phyloP scores from a whole-genome alignment of 78 protist genomes.

The Bigelowiella natans region DNA sequence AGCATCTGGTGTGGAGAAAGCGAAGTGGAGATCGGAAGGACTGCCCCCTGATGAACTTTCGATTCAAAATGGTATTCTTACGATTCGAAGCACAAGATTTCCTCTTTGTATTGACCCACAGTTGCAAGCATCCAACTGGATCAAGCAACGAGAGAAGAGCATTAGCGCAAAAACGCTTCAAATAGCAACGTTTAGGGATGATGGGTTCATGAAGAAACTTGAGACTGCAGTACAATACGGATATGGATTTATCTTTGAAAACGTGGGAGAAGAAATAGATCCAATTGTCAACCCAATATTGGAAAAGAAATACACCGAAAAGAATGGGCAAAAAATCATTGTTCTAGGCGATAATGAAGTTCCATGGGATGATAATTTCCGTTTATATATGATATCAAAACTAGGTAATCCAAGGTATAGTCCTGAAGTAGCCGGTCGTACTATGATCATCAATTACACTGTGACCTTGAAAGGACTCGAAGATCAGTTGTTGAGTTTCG shows the following conservation, averaged over 20 bases:
- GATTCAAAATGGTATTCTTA: conserved; percentile 39
- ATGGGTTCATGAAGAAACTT: conserved; percentile 47
- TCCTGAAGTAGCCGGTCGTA: conserved; percentile 65
- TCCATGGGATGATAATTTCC: conserved; percentile 59
- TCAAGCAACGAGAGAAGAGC: conserved; percentile 42
- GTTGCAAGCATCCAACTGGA: conserved; percentile 73
- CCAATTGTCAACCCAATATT: conserved; percentile 76
- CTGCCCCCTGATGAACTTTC: conserved; percentile 58
- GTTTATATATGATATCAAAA: conserved; percentile 62
- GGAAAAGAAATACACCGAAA: conserved; percentile 36
- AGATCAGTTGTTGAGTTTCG: conserved; percentile 70
- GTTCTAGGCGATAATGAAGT: conserved; percentile 61
- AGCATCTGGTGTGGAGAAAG: conserved; percentile 58
- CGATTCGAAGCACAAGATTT: conserved; percentile 51
- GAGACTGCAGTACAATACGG: conserved; percentile 65
- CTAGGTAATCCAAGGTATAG: conserved; percentile 65
- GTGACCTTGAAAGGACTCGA: conserved; percentile 72
- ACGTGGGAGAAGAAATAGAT: conserved; percentile 73
- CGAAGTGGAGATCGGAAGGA: conserved; percentile 63
- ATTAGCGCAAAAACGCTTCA: background rate
- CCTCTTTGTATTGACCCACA: conserved; percentile 85
- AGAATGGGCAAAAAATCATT: conserved; percentile 22
- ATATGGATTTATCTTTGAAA: conserved; percentile 66
- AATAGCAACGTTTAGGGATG: conserved; percentile 50
- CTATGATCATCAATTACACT: conserved; percentile 60